These are phyloP conservation scores for Tubosaeta brunneosetosa DNA, from an alignment of 768 basidiomycete species.

Conservation along the genomic window DNA sequence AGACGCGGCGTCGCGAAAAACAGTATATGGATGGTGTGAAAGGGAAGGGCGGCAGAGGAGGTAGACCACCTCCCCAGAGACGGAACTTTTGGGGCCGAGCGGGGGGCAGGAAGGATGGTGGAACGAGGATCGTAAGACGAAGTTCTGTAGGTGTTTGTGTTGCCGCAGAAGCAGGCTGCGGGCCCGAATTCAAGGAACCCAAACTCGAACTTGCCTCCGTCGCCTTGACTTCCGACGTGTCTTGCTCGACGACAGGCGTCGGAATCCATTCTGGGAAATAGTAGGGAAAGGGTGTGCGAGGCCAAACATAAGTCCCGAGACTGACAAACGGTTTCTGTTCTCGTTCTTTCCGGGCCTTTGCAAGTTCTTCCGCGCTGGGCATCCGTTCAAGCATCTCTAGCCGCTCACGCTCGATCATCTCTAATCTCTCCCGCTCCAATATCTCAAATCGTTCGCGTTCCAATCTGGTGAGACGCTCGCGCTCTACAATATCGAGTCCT, in stretches of 20 bases:
- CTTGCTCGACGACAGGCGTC: constrained; percentile 23
- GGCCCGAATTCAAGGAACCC: constrained; percentile 23
- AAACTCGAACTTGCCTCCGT: constrained; percentile 24
- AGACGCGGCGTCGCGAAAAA: constrained; percentile 47
- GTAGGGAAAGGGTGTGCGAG: constrained; percentile 31
- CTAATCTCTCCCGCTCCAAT: constrained; percentile 27
- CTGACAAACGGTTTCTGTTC: constrained; percentile 27
- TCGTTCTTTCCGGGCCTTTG: constrained; percentile 27
- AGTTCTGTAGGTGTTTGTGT: constrained; percentile 27
- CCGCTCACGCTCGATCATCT: constrained; percentile 29
- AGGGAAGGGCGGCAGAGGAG: constrained; percentile 37
- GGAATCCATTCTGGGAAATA: constrained; percentile 34
- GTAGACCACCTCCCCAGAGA: constrained; percentile 68
- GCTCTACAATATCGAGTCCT: constrained; percentile 26
- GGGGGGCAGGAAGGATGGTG: constrained; percentile 52
- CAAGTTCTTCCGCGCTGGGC: constrained; percentile 31
- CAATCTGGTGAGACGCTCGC: constrained; percentile 25
- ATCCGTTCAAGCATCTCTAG: constrained; percentile 30
- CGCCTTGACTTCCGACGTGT: constrained; percentile 17
- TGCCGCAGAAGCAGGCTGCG: constrained; percentile 6
- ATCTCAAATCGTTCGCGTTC: constrained; percentile 29
- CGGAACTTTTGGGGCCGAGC: constrained; percentile 49
- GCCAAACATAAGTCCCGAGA: constrained; percentile 29
- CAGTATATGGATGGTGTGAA: constrained; percentile 22
- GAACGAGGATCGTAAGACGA: constrained; percentile 52